Base-by-base conservation (phyloP, 495 filamentous ascomycete genomes). In the Trichoderma virens region DNA sequence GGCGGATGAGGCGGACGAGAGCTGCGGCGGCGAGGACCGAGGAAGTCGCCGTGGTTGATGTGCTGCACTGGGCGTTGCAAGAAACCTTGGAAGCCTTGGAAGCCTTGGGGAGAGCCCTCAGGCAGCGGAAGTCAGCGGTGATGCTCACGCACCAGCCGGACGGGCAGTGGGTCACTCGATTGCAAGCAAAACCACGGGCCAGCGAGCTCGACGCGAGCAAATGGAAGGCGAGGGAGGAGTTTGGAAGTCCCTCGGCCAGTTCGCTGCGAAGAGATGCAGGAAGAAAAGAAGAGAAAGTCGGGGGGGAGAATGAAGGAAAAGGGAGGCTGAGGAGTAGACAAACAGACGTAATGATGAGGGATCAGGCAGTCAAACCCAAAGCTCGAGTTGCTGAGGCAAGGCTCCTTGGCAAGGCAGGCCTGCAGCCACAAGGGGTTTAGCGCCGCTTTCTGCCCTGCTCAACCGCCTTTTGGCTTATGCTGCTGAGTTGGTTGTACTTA, bases 331-430 rank as follows among this genome's bases (percentile, higher is more conserved):
- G n/a, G 51, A 56, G 51, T 7, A 56, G 51, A 30, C 8, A 54
- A n/a, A n/a, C n/a, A 56, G 51, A 56, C 51, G 51, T 30, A 56
- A 56, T 56, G 51, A 56, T 56, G 51, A 56, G 51, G 51, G 25
- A 56, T 56, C 51, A 56, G 51, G 51, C 51, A 56, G 51, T 56
- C 41, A 56, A 56, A 30, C 23, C 51, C 51, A 56, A 56, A 56
- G 51, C 25, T 30, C 3, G 25, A 28, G 5, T 27, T 25, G 45
- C 45, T 51, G 16, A 25, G 20, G 45, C 45, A 20, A 20, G 18
- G n/a, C 18, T 51, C 18, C 20, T 51, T 47, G n/a, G 45, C 45
- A 51, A 25, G 45, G 45, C 45, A 51, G n/a, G 45, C 16, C n/a
- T 20, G 16, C n/a, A 51, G 51, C 23, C 27, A 0, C 6, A 56